phyloP scores from a whole-genome alignment of 352 stramenopile species.

The Nothophytophthora sp. region DNA sequence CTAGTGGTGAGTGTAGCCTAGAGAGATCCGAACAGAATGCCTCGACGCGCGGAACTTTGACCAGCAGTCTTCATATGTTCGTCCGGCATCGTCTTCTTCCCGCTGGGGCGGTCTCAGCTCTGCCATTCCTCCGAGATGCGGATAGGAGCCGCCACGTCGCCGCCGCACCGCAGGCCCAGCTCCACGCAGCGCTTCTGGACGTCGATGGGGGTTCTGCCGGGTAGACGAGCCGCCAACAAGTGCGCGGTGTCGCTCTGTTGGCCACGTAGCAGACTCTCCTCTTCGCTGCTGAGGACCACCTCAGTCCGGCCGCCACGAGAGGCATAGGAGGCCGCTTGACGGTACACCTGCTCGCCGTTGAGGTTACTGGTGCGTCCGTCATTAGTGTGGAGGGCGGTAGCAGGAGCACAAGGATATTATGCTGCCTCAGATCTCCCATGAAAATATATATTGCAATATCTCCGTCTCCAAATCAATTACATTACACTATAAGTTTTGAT shows the following conservation, averaged over 20 bases:
- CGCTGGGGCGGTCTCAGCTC: constrained; percentile 10
- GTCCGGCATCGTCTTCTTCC: neutral
- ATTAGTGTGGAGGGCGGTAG: neutral
- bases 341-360: constrained; percentile 16
- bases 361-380: constrained; percentile 25
- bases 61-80: neutral
- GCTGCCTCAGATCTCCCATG: neutral
- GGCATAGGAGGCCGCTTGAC: constrained; percentile 20
- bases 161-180: constrained; percentile 52
- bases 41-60: no score
- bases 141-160: constrained; percentile 19
- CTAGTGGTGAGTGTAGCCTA: constrained; percentile 1
- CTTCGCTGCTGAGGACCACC: constrained; percentile 42
- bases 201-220: constrained; percentile 33
- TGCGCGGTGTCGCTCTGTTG: constrained; percentile 42
- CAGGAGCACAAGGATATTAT: neutral
- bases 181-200: constrained; percentile 58
- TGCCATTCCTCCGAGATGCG: constrained; percentile 57
- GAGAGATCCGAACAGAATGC: no score
- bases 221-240: constrained; percentile 34
- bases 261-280: constrained; percentile 50
- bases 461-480: no score
- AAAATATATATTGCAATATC: no score
- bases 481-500: no score
- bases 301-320: constrained; percentile 22